These are phyloP conservation scores for Sarcodon aspratus DNA, from an alignment of 768 basidiomycete species.

Conservation along the genomic window DNA sequence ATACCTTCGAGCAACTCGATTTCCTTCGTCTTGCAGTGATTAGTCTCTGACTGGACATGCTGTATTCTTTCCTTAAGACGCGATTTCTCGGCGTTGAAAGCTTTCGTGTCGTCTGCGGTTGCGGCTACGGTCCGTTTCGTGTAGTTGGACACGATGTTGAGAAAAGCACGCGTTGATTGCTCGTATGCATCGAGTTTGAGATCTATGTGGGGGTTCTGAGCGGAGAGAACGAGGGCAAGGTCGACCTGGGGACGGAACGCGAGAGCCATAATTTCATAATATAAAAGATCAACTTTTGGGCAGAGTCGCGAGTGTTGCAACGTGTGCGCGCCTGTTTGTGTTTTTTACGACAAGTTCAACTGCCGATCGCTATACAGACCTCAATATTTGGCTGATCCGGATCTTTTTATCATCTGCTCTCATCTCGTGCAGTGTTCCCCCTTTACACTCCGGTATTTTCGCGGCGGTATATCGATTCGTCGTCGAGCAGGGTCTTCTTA, in stretches of 20 bases:
- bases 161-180: constrained; percentile 56
- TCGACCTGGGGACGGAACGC: constrained; percentile 40
- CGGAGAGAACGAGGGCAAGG: constrained; percentile 39
- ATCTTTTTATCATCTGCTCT: not conserved
- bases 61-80: constrained; percentile 48
- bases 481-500: not conserved
- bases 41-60: constrained; percentile 57
- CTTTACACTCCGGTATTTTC: too few species aligned
- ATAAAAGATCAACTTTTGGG: too few species aligned
- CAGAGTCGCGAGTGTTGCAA: too few species aligned
- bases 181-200: constrained; percentile 52
- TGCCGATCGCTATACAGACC: not conserved
- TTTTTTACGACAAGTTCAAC: too few species aligned
- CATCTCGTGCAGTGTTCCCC: not conserved
- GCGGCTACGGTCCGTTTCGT: constrained; percentile 59
- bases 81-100: constrained; percentile 53
- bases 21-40: constrained; percentile 67
- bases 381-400: not conserved
- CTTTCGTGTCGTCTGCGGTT: constrained; percentile 55
- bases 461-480: not conserved
- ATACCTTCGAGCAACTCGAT: constrained; percentile 71
- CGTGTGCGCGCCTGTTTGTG: too few species aligned
- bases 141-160: constrained; percentile 62
- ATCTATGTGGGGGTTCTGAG: constrained; percentile 53
- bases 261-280: constrained; percentile 8